Evolutionary conservation across 1,284 basidiomycete species (phyloP).

Genomic region (Vanrija sp.): DNA sequence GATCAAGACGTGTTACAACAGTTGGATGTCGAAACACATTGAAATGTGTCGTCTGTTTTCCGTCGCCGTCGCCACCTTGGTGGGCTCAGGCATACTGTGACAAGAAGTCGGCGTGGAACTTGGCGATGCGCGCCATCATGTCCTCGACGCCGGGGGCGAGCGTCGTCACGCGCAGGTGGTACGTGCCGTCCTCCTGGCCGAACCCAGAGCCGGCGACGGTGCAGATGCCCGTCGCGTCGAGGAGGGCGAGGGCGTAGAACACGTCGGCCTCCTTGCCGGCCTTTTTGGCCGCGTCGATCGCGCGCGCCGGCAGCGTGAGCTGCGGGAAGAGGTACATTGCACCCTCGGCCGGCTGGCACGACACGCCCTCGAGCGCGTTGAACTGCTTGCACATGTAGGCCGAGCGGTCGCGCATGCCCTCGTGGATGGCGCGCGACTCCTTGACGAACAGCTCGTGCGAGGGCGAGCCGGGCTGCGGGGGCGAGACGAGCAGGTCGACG

Average conservation of each 20-base stretch:
- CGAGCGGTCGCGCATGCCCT: conserved; percentile 64
- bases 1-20: too few relatives aligned
- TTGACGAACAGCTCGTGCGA: conserved; percentile 69
- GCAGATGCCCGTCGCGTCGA: conserved; percentile 81
- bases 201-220: conserved; percentile 84
- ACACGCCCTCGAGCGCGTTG: conserved; percentile 69
- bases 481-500: conserved; percentile 79
- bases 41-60: too few relatives aligned
- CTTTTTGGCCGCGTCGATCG: conserved; percentile 62
- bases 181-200: conserved; percentile 76
- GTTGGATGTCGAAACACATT: too few relatives aligned
- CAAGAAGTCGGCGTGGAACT: conserved; percentile 70
- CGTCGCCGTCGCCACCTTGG: too few relatives aligned
- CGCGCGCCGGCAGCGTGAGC: conserved; percentile 63
- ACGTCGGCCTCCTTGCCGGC: conserved; percentile 72
- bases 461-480: conserved; percentile 66
- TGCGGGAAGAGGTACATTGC: conserved; percentile 78
- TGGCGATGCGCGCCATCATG: conserved; percentile 72
- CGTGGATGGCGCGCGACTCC: conserved; percentile 71
- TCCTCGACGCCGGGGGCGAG: conserved; percentile 74
- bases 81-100: conserved; percentile 55
- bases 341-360: conserved; percentile 73
- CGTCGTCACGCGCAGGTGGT: conserved; percentile 78
- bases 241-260: conserved; percentile 71
- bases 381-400: conserved; percentile 65